Evolutionary conservation across 495 filamentous ascomycete genomes (phyloP).

Genomic region (Penicillium salamii): DNA sequence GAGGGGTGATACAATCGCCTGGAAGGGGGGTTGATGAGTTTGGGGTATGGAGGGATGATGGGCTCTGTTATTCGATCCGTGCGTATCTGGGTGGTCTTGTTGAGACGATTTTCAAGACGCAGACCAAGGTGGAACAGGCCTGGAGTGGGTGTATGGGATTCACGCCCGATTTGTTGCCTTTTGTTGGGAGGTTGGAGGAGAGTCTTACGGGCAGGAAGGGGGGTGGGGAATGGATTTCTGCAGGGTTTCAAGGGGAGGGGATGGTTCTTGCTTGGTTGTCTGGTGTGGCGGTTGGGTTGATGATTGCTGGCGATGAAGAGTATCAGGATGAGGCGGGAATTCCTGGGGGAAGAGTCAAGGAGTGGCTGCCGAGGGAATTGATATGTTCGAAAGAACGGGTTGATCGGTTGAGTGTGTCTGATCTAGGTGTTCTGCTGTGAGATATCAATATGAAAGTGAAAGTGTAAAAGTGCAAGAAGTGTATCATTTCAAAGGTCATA

Average conservation of each 20-base stretch:
- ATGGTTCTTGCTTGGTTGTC: slow-evolving; percentile 34
- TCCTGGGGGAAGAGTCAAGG: slow-evolving; percentile 10
- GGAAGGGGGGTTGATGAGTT: slow-evolving; percentile 27
- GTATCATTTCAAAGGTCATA: background rate
- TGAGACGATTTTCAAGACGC: background rate
- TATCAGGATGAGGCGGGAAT: slow-evolving; percentile 3
- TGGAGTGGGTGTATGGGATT: slow-evolving; percentile 49
- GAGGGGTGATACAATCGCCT: slow-evolving; percentile 28
- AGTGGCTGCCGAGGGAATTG: slow-evolving; percentile 15
- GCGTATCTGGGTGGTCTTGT: slow-evolving; percentile 10
- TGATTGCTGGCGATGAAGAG: slow-evolving; percentile 10
- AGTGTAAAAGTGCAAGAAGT: background rate
- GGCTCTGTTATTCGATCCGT: slow-evolving; percentile 8
- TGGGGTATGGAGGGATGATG: slow-evolving; percentile 32
- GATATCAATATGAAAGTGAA: background rate
- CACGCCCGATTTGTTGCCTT: slow-evolving; percentile 44
- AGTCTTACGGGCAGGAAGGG: slow-evolving; percentile 19
- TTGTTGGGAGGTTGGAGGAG: slow-evolving; percentile 40
- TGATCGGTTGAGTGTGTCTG: slow-evolving; percentile 4
- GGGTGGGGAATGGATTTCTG: slow-evolving; percentile 42
- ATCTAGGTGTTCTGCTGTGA: slow-evolving; percentile 7
- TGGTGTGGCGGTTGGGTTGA: slow-evolving; percentile 15
- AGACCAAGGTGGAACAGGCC: slow-evolving; percentile 5
- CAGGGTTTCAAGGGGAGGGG: slow-evolving; percentile 47
- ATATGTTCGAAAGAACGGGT: slow-evolving; percentile 7